Percentiles rank a stretch among this genome's conserved stretches.
Evolutionary conservation across 352 stramenopile genomes (phyloP).

Genomic region (Globisporangium yorkense): DNA sequence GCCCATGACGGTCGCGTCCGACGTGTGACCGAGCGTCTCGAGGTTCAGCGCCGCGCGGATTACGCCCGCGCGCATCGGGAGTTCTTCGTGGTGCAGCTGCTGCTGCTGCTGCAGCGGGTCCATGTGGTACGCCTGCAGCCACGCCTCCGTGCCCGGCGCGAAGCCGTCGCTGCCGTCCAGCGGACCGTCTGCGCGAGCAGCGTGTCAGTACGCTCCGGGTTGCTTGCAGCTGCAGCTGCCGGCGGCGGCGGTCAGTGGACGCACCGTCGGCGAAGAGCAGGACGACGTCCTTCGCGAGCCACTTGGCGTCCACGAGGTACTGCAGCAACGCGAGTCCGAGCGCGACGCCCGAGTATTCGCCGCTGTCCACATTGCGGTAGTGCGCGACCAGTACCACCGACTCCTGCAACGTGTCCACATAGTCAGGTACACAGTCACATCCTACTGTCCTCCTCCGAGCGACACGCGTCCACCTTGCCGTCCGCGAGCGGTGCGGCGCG

Average conservation of each 20-base stretch:
- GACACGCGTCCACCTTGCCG: slow-evolving; percentile 40
- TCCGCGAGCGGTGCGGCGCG: slow-evolving; percentile 64
- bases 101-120: slow-evolving; percentile 31
- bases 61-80: slow-evolving; percentile 66
- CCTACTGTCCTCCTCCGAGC: too few species aligned
- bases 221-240: too few species aligned
- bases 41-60: slow-evolving; percentile 74
- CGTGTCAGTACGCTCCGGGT: too few species aligned
- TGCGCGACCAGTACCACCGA: slow-evolving; percentile 68
- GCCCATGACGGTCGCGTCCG: slow-evolving; percentile 27
- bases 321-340: slow-evolving; percentile 55
- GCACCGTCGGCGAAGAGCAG: slow-evolving; percentile 68
- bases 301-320: slow-evolving; percentile 54
- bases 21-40: slow-evolving; percentile 37
- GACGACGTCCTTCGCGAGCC: slow-evolving; percentile 82
- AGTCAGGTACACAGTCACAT: too few species aligned
- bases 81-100: slow-evolving; percentile 15
- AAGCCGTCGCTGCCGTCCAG: slow-evolving; percentile 57
- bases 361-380: slow-evolving; percentile 53
- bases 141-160: slow-evolving; percentile 58
- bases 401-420: slow-evolving; percentile 17
- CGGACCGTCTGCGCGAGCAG: slow-evolving; percentile 45
- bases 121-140: slow-evolving; percentile 65
- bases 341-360: slow-evolving; percentile 45
- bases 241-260: too few species aligned